These are phyloP conservation scores for Eleusine coracana DNA, from an alignment of 176 grass and related monocot species.

Conservation along the genomic window DNA sequence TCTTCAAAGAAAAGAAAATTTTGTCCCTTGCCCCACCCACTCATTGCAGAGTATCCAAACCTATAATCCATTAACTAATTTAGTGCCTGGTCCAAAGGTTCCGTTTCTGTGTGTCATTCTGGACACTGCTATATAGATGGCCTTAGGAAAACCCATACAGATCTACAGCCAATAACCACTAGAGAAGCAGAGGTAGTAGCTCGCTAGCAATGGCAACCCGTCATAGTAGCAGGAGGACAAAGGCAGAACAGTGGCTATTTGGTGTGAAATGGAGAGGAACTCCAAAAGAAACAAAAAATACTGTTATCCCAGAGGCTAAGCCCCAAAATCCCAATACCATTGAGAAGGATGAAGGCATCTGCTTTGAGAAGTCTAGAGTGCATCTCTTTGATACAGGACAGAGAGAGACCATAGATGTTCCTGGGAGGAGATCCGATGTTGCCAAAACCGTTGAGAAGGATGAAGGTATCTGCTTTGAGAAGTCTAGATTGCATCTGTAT, in stretches of 20 bases:
- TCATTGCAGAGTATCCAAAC: slow-evolving; percentile 52
- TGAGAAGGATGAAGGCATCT: slow-evolving; percentile 39
- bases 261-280: slow-evolving; percentile 46
- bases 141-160: slow-evolving; percentile 18
- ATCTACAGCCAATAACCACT: slow-evolving; percentile 36
- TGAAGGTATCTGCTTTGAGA: slow-evolving; percentile 34
- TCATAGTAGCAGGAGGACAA: slow-evolving; percentile 39
- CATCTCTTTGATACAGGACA: slow-evolving; percentile 24
- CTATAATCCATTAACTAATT: slow-evolving; percentile 47
- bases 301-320: slow-evolving; percentile 40
- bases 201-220: slow-evolving; percentile 42
- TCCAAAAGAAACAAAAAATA: slow-evolving; percentile 37
- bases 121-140: slow-evolving; percentile 43
- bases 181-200: background rate
- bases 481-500: slow-evolving; percentile 32
- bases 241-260: slow-evolving; percentile 47
- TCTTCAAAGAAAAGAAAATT: slow-evolving; percentile 28
- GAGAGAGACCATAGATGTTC: slow-evolving; percentile 17
- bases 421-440: too few relatives aligned
- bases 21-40: slow-evolving; percentile 48
- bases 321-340: slow-evolving; percentile 8
- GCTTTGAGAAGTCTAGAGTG: slow-evolving; percentile 37
- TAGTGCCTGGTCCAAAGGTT: slow-evolving; percentile 36
- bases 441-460: background rate
- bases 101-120: slow-evolving; percentile 31